Evolutionary conservation across 2,329 filamentous ascomycete genomes (phyloP).

Genomic region (Chaetothyriales sp.): DNA sequence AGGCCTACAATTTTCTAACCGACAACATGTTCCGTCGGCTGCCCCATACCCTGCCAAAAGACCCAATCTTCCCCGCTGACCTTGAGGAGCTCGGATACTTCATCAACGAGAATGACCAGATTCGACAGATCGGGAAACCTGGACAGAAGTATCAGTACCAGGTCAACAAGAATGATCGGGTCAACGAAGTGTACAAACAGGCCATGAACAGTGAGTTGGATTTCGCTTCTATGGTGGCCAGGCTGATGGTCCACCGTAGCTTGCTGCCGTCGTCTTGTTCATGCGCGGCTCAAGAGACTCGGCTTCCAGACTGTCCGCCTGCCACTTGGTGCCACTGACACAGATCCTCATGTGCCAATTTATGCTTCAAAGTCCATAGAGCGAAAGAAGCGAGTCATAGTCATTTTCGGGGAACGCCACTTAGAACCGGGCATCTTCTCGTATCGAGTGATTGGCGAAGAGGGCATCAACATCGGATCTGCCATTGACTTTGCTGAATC

Average conservation of each 20-base stretch:
- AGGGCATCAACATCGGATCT: constrained; percentile 58
- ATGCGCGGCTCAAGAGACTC: constrained; percentile 46
- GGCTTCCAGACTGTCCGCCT: constrained; percentile 49
- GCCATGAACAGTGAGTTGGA: constrained; percentile 54
- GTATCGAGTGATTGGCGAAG: constrained; percentile 49
- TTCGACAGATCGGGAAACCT: constrained; percentile 55
- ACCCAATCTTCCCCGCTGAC: constrained; percentile 52
- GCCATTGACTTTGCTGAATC: constrained; percentile 49
- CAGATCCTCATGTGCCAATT: constrained; percentile 53
- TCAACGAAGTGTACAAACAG: constrained; percentile 63
- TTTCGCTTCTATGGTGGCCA: neutral
- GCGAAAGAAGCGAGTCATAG: constrained; percentile 48
- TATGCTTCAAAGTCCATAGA: constrained; percentile 47
- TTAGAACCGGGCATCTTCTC: constrained; percentile 66
- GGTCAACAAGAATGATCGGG: constrained; percentile 57
- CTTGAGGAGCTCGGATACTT: constrained; percentile 67
- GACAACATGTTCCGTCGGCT: constrained; percentile 61
- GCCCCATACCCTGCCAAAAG: constrained; percentile 54
- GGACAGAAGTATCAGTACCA: constrained; percentile 62
- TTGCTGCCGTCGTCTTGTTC: constrained; percentile 48
- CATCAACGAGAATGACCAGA: constrained; percentile 59
- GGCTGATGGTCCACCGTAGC: constrained; percentile 30
- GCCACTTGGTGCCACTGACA: constrained; percentile 37
- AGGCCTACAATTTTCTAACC: neutral
- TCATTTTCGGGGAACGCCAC: constrained; percentile 58